Conservation (phyloP, 441 rosid genomes). For the Erodium texanum region DNA sequence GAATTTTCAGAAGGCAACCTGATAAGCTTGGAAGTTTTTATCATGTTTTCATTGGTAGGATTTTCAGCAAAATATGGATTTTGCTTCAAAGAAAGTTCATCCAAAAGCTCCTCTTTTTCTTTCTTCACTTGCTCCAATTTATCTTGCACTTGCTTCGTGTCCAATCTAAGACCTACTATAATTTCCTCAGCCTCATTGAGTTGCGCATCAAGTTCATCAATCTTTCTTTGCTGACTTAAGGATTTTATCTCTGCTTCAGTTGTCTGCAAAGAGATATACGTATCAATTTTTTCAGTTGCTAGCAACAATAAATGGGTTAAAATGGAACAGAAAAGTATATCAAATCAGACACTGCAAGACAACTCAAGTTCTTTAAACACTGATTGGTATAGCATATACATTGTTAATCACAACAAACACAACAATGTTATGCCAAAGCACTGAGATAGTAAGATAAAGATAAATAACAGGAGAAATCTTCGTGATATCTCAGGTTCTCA, state of each 20-base stretch:
- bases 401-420: background rate
- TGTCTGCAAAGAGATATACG: constrained; percentile 28
- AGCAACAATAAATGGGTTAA: background rate
- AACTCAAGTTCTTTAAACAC: background rate
- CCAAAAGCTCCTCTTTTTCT: constrained; percentile 21
- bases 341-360: background rate
- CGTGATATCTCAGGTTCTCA: background rate
- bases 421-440: background rate
- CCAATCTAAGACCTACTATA: constrained; percentile 71
- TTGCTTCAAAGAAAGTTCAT: constrained; percentile 16
- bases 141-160: constrained; percentile 53
- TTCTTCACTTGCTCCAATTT: constrained; percentile 43
- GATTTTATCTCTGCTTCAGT: constrained; percentile 51
- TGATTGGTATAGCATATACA: too few species aligned
- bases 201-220: constrained; percentile 83
- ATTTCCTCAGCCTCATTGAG: constrained; percentile 87
- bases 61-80: constrained; percentile 18
- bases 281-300: background rate
- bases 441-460: background rate
- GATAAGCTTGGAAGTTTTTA: constrained; percentile 20
- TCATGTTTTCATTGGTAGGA: constrained; percentile 23
- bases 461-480: background rate
- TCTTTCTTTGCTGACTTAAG: constrained; percentile 48
- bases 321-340: background rate
- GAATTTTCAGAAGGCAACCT: constrained; percentile 15